Evolutionary conservation across 495 filamentous ascomycete genomes (phyloP), one percentile per base, ranked within the genome.

Genomic region (Penicillium angulare): DNA sequence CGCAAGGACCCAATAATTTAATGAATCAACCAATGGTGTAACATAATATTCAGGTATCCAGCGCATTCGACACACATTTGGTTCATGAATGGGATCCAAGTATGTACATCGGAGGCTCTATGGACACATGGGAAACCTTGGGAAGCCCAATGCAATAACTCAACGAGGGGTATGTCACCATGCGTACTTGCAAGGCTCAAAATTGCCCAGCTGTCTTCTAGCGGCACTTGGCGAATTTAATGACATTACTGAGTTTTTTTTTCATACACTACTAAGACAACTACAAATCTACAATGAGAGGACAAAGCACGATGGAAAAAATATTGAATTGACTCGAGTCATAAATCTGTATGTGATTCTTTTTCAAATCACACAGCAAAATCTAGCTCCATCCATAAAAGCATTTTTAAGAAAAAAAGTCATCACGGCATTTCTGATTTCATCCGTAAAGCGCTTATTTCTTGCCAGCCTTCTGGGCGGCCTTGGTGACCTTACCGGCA

Each of bases 401-500:
- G 48, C 52, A 51, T 63, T 65, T 65, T 65, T 63, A 48, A 53
- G 49, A 50, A 55, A 60, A 57, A 62, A 56, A 65, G 47, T 65
- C 62, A 65, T 65, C 62, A 65, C 59, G 62, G 62, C 62, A 52
- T 65, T 49, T 54, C 59, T 48, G 47, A 43, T 15, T 36, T 65
- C 59, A 65, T 65, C 47, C 60, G 63, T 53, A 56, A 61, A 64
- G 54, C 61, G 57, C 53, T 74, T 86, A 86, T 76, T 86, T 86
- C 83, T 86, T 86, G 59, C 71, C 74, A 66, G 80, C 83, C 76
- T 85, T 86, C 66, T 76, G 68, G 68, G 81, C 82, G 58, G 83
- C 82, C 70, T 87, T 88, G 74, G 86, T 89, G 69, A 90, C 88
- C 80, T 90, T 90, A 49, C 83, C 84, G 51, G 76, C 64, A 61